Conservation (phyloP, 352 stramenopile species). For the Pythium insidiosum region DNA sequence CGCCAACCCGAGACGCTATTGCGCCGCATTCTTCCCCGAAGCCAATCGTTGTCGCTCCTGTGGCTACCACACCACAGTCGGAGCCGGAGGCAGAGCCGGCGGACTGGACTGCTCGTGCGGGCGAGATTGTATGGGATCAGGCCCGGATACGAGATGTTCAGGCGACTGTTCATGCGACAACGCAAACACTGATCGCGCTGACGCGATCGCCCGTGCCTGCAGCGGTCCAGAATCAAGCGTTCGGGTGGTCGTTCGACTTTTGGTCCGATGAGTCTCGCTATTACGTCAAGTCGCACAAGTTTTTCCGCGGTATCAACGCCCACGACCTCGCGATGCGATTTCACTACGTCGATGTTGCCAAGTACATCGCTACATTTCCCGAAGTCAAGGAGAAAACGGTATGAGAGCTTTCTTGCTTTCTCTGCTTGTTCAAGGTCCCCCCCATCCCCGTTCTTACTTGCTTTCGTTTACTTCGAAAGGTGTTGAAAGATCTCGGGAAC, state of each 20-base stretch:
- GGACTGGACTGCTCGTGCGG: neutral
- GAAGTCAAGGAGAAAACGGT: constrained; percentile 49
- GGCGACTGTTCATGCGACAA: constrained; percentile 21
- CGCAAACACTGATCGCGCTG: constrained; percentile 31
- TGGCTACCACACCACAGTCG: too few relatives aligned
- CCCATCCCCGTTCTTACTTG: too few relatives aligned
- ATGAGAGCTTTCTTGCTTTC: neutral
- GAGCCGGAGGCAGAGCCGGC: neutral
- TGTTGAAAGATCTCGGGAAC: constrained; percentile 24
- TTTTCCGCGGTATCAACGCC: constrained; percentile 44
- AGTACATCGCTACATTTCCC: constrained; percentile 59
- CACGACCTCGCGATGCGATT: constrained; percentile 46
- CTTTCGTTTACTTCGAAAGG: constrained; percentile 7
- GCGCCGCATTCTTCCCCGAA: neutral
- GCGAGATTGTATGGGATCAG: constrained; percentile 10
- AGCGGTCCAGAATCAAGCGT: constrained; percentile 34
- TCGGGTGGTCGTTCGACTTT: constrained; percentile 61
- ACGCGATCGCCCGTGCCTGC: constrained; percentile 22
- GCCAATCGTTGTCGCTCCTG: constrained; percentile 1
- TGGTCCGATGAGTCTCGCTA: constrained; percentile 43
- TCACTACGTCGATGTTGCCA: constrained; percentile 32
- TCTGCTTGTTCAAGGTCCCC: neutral
- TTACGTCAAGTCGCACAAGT: constrained; percentile 51
- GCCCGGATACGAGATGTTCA: constrained; percentile 17
- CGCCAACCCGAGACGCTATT: too few relatives aligned